Evolutionary conservation across 2,329 filamentous ascomycete species (phyloP), one percentile per base, ranked within the genome.

Genomic region (Sporothrix humicola): DNA sequence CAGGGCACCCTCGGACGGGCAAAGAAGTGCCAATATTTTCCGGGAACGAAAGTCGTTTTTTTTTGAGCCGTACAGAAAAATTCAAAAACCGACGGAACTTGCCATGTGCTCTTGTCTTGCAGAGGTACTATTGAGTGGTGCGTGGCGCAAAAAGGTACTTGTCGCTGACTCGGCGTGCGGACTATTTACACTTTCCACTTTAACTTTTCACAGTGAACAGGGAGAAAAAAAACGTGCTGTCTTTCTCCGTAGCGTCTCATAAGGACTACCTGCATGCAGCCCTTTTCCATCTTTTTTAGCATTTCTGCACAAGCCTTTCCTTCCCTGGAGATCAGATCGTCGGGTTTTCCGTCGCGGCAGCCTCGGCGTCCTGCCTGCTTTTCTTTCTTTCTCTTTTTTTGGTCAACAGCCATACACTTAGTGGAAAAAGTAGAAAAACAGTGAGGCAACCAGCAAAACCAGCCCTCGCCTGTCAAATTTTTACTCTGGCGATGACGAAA

Each of bases 191-290:
- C 52, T 58, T 6, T 58, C 26, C 26, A 58, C 56, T 58, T 58
- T 58, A 12, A 6, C 20, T 13, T 10, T 56, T 56, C 3, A 6
- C 15, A 20, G 48, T 15, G 12, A 15, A 17, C 48, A 50, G 13
- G 17, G 48, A 17, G n/a, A 56, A 6, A 23, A 56, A 56, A 56
- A 56, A 56, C 54, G 54, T 56, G 20, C 9, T 56, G 20, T 56
- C 20, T 56, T 56, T 56, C 54, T 56, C 54, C 54, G 54, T 56
- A 56, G 54, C 54, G 54, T 20, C 17, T 12, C 23, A 56, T 31
- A 56, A 56, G 50, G 50, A n/a, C 12, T n/a, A 7, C 8, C 20
- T 56, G 20, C 54, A 56, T 56, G 54, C 54, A 56, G 54, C 54
- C 54, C 3, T n/a, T 23, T 54, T 20, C n/a, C 52, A 3, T 20